Base-by-base conservation (phyloP, 108 stramenopile genomes). In the Skeletonema grethae region DNA sequence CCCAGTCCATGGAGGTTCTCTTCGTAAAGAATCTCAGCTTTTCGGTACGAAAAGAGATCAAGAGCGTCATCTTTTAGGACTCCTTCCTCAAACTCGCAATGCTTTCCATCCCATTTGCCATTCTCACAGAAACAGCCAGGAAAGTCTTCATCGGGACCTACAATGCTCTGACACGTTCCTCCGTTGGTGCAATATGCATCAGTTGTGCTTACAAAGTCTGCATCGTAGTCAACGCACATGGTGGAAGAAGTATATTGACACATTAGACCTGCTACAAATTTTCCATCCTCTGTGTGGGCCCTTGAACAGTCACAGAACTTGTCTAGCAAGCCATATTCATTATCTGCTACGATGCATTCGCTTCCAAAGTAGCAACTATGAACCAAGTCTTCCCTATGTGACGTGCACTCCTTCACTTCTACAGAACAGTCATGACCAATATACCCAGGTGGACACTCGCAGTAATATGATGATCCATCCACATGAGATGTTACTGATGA, bases 121-220 rank as follows among this genome's bases (percentile, higher is more conserved):
- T 62, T 29, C 16, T 69, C 61, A 35, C 75, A 76, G 1, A 36
- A 57, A 41, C 75, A 76, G 4, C 75, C 75, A 16, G 75, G 68
- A 63, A 69, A 67, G 38, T 36, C 67, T 15, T 60, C 67, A 25
- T 30, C 46, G 9, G 32, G n/a, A 34, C 35, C 60, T 18, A 75
- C 75, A 38, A 76, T 69, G 12, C 50, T 50, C 11, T 34, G 36
- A 43, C 75, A 76, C 48, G 16, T 30, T 8, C 75, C 75, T 20
- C 75, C 75, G 61, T 76, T 76, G 43, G 55, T 67, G 69, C 75
- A 76, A 38, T 48, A 76, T 64, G 67, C 62, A 76, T 76, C 75
- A 30, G 29, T 55, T 28, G 63, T 39, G 16, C 55, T 25, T 36
- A 24, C 56, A 24, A n/a, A 11, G n/a, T 15, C n/a, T 31, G 31